Conservation (phyloP, 2,329 filamentous ascomycete genomes). For the Byssochlamys sp. region DNA sequence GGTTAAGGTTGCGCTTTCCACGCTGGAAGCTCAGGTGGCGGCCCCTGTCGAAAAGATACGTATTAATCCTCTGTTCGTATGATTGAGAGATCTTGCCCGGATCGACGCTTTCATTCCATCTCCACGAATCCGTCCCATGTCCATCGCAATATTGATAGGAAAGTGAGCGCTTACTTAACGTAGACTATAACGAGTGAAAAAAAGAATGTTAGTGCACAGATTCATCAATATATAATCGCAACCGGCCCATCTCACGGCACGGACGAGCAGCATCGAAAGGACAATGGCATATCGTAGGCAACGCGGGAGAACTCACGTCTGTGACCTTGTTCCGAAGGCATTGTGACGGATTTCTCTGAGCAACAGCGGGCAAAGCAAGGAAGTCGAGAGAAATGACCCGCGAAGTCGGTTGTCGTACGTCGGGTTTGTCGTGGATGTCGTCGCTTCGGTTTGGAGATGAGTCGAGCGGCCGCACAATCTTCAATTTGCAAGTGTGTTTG, state of each 20-base stretch:
- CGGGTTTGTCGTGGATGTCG: slow-evolving; percentile 35
- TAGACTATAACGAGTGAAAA: slow-evolving; percentile 52
- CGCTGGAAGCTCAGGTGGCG: slow-evolving; percentile 97
- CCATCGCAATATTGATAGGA: slow-evolving; percentile 13
- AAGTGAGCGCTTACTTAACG: slow-evolving; percentile 64
- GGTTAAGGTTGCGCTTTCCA: slow-evolving; percentile 82
- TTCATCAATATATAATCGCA: slow-evolving; percentile 3
- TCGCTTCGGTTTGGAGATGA: slow-evolving; percentile 28
- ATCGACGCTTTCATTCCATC: background rate
- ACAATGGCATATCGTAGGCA: background rate
- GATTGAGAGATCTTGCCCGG: slow-evolving; percentile 1
- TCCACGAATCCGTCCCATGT: background rate
- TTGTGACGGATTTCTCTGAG: slow-evolving; percentile 52
- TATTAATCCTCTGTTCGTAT: slow-evolving; percentile 25
- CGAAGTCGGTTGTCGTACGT: slow-evolving; percentile 26
- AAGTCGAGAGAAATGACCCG: slow-evolving; percentile 35
- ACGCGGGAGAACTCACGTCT: slow-evolving; percentile 58
- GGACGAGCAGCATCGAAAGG: slow-evolving; percentile 4
- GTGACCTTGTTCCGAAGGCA: slow-evolving; percentile 82
- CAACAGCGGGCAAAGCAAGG: slow-evolving; percentile 31
- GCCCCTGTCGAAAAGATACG: slow-evolving; percentile 54
- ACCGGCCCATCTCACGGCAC: slow-evolving; percentile 4
- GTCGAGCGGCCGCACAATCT: slow-evolving; percentile 22
- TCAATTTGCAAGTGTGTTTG: slow-evolving; percentile 31
- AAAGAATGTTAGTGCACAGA: slow-evolving; percentile 20